A percentile compares a stretch with the other conserved stretches of the same genome.
phyloP scores from a whole-genome alignment of 1,139 yeast species.

The Hansenula sp. region DNA sequence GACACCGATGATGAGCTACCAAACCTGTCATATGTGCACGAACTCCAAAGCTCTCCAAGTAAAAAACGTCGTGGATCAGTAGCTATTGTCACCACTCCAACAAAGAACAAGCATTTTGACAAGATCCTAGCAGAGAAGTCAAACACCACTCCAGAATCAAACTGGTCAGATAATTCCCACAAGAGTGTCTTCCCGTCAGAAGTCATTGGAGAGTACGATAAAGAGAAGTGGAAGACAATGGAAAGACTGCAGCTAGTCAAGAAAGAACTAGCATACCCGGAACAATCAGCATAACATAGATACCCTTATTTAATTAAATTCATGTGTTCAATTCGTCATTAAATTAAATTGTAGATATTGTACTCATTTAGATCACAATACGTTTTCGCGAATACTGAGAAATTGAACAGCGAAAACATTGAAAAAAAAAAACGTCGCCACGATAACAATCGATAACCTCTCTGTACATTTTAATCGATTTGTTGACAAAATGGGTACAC shows the following conservation, averaged over 20 bases:
- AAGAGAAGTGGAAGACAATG: constrained; percentile 59
- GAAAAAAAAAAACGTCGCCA: constrained; percentile 1
- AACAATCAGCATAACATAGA: not conserved
- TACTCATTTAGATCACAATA: too few species aligned
- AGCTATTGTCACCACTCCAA: constrained; percentile 2
- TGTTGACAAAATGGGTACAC: constrained; percentile 7
- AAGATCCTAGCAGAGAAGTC: constrained; percentile 1
- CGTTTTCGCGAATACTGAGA: too few species aligned
- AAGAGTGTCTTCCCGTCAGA: constrained; percentile 52
- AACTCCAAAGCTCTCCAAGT: constrained; percentile 23
- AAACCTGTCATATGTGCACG: constrained; percentile 30
- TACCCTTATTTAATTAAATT: too few species aligned
- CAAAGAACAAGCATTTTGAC: constrained; percentile 1
- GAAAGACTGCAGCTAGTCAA: constrained; percentile 26
- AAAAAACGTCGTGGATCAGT: constrained; percentile 5
- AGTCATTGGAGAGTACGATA: constrained; percentile 59
- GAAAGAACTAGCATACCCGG: not conserved
- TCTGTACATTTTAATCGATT: not conserved
- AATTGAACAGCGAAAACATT: not conserved
- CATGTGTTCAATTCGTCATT: too few species aligned
- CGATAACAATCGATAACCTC: not conserved
- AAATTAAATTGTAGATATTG: too few species aligned
- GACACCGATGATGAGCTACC: constrained; percentile 13
- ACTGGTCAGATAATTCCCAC: constrained; percentile 36
- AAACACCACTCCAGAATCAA: constrained; percentile 28